These are phyloP conservation scores for Podaxis sp. DNA, from an alignment of 768 basidiomycete genomes.

Conservation along the genomic window DNA sequence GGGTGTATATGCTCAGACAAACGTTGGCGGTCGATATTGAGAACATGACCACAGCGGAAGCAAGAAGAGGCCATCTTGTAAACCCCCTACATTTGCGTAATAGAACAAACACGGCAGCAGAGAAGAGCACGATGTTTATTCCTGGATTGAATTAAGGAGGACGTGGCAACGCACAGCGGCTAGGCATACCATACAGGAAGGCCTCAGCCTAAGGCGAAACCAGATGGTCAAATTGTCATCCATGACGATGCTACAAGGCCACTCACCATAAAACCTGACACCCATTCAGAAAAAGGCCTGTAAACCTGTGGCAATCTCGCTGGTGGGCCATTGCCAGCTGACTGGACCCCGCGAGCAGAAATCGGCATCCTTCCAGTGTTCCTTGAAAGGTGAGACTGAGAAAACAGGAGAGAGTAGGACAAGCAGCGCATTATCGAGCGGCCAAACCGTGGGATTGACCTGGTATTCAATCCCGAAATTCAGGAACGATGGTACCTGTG, in stretches of 20 bases:
- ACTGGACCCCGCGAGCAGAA: not conserved
- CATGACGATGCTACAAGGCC: not conserved
- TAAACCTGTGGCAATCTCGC: not conserved
- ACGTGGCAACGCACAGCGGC: no score
- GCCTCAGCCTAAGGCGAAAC: not conserved
- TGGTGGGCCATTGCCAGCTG: not conserved
- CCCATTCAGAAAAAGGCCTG: not conserved
- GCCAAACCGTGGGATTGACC: not conserved
- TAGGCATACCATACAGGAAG: constrained; percentile 5
- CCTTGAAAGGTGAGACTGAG: not conserved
- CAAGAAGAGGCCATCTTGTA: constrained; percentile 29
- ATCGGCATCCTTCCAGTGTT: not conserved
- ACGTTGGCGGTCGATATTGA: constrained; percentile 34
- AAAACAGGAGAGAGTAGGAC: no score
- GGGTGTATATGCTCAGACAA: constrained; percentile 30
- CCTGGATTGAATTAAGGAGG: constrained; percentile 21
- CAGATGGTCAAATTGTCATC: no score
- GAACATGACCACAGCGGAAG: constrained; percentile 35
- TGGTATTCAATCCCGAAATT: not conserved
- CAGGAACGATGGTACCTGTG: not conserved
- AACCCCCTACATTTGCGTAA: constrained; percentile 21
- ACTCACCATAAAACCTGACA: not conserved
- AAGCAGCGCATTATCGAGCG: no score
- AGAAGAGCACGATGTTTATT: constrained; percentile 37
- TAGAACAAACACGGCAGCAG: constrained; percentile 33